Conservation (phyloP, 768 basidiomycete species). For the Serendipita vermifera region DNA sequence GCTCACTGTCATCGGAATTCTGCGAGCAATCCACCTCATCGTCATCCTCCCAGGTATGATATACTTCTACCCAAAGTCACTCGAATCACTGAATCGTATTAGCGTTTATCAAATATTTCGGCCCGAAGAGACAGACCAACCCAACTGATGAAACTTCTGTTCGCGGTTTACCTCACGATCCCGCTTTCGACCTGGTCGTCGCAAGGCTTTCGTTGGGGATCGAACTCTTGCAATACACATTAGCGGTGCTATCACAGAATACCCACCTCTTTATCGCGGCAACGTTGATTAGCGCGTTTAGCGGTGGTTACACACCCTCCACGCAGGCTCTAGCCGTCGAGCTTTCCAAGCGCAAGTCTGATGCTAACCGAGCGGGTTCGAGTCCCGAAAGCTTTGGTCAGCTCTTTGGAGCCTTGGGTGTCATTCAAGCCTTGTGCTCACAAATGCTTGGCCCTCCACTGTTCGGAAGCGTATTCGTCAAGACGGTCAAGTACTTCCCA, state of each 20-base stretch:
- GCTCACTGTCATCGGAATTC: slow-evolving; percentile 40
- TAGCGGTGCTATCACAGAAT: slow-evolving; percentile 37
- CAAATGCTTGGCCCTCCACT: slow-evolving; percentile 59
- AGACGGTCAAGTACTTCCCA: slow-evolving; percentile 58
- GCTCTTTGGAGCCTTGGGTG: slow-evolving; percentile 70
- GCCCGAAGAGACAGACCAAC: slow-evolving; percentile 28
- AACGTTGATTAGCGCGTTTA: slow-evolving; percentile 41
- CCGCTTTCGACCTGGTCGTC: slow-evolving; percentile 55
- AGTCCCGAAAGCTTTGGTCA: slow-evolving; percentile 45
- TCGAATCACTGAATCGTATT: slow-evolving; percentile 18
- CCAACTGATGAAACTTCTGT: slow-evolving; percentile 20
- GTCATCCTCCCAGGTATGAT: slow-evolving; percentile 47
- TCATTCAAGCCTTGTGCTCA: slow-evolving; percentile 53
- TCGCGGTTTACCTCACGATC: slow-evolving; percentile 17
- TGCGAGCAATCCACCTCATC: slow-evolving; percentile 43
- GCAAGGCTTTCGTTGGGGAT: slow-evolving; percentile 48
- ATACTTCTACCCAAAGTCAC: background rate
- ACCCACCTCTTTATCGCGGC: slow-evolving; percentile 40
- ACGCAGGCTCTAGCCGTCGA: slow-evolving; percentile 59
- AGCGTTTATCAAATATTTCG: slow-evolving; percentile 37
- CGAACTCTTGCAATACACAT: slow-evolving; percentile 38
- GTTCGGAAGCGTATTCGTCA: slow-evolving; percentile 57
- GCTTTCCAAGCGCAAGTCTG: slow-evolving; percentile 34
- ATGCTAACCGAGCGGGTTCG: background rate
- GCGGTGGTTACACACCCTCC: slow-evolving; percentile 51